Percentiles rank a stretch among this genome's conserved stretches.
Evolutionary conservation across 2,329 filamentous ascomycete genomes (phyloP).

Genomic region (Trichoderma pleuroti): DNA sequence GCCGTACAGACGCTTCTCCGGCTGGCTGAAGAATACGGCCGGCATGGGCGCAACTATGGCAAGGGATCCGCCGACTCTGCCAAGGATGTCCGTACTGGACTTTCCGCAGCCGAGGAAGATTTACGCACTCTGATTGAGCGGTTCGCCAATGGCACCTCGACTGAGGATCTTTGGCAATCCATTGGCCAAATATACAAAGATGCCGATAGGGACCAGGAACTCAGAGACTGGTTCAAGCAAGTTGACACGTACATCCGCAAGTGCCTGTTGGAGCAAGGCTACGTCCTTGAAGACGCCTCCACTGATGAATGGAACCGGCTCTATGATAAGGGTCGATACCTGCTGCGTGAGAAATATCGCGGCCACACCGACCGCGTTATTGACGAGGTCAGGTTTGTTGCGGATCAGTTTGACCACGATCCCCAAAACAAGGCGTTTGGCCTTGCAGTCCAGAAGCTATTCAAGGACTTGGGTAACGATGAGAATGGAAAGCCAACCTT

Average conservation of each 20-base stretch:
- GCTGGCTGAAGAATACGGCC: constrained; percentile 79
- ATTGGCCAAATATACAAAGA: constrained; percentile 83
- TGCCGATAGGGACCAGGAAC: constrained; percentile 79
- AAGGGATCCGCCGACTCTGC: constrained; percentile 64
- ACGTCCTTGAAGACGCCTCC: constrained; percentile 77
- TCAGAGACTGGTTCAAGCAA: constrained; percentile 84
- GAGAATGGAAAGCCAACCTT: constrained; percentile 79
- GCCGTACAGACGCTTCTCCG: constrained; percentile 85
- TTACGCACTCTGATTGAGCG: constrained; percentile 82
- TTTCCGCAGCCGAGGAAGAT: constrained; percentile 73
- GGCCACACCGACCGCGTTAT: constrained; percentile 79
- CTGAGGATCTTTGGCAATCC: constrained; percentile 78
- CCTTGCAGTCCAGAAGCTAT: constrained; percentile 74
- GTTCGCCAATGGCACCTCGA: constrained; percentile 91
- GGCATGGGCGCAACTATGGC: constrained; percentile 65
- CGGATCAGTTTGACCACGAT: constrained; percentile 84
- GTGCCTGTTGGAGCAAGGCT: constrained; percentile 85
- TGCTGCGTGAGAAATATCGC: constrained; percentile 86
- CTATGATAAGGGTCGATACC: constrained; percentile 79
- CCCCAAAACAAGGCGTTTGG: constrained; percentile 80
- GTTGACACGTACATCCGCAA: constrained; percentile 75
- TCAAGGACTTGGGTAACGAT: constrained; percentile 83
- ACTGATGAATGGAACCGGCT: constrained; percentile 79
- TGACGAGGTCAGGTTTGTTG: constrained; percentile 87
- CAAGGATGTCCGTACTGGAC: constrained; percentile 66